A percentile compares a stretch with the other conserved stretches of the same genome.
These are phyloP conservation scores for Xylaria curta DNA, from an alignment of 495 filamentous ascomycete species.

Conservation along the genomic window DNA sequence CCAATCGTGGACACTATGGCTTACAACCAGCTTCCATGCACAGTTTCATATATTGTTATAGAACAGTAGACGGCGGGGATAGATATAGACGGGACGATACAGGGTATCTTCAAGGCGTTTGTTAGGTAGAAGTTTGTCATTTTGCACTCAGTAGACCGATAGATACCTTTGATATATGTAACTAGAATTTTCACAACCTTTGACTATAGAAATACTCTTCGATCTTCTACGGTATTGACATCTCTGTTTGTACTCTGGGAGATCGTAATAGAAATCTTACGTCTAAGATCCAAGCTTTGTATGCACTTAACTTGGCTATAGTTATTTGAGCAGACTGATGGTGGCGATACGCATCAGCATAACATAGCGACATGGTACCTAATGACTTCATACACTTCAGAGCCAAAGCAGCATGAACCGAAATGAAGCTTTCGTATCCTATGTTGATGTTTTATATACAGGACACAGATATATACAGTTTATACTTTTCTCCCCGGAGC, in stretches of 20 bases:
- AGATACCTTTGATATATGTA: slow-evolving; percentile 1
- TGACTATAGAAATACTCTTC: not conserved
- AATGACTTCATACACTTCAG: not conserved
- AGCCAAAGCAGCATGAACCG: not conserved
- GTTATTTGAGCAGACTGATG: not conserved
- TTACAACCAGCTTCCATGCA: not conserved
- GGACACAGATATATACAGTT: slow-evolving; percentile 19
- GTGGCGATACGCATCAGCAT: not conserved
- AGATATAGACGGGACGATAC: not conserved
- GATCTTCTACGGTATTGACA: not conserved
- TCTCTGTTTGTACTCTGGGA: not conserved
- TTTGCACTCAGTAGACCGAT: not conserved
- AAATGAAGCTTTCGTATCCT: slow-evolving; percentile 2
- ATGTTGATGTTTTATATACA: slow-evolving; percentile 17
- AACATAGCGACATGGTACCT: not conserved
- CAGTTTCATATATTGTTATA: not conserved
- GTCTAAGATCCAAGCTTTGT: not conserved
- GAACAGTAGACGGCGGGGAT: not conserved
- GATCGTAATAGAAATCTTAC: not conserved
- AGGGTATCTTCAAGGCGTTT: slow-evolving; percentile 11
- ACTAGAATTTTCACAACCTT: not conserved
- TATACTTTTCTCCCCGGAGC: not conserved
- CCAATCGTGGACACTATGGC: not conserved
- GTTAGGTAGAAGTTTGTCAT: not conserved
- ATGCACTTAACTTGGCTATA: not conserved